phyloP scores from a whole-genome alignment of 2,329 filamentous ascomycete species.

The Meredithiella fracta region DNA sequence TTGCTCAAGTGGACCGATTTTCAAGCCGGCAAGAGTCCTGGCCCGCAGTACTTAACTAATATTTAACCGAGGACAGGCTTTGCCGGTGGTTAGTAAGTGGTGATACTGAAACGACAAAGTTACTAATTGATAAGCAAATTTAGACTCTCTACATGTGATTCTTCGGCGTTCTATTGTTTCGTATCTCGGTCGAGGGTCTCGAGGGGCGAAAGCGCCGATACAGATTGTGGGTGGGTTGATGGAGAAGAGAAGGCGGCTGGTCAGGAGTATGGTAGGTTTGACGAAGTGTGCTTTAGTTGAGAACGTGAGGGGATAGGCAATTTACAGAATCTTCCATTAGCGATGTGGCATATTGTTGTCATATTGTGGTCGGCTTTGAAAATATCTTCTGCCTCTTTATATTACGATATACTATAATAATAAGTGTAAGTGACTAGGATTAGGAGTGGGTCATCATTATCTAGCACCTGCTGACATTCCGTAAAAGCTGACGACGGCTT shows the following conservation, averaged over 20 bases:
- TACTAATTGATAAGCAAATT: neutral
- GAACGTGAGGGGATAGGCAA: neutral
- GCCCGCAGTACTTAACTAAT: too few relatives aligned
- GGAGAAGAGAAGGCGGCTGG: conserved; percentile 2
- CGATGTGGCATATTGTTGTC: neutral
- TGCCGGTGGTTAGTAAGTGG: too few relatives aligned
- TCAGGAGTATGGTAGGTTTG: conserved; percentile 1
- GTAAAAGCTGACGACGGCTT: too few relatives aligned
- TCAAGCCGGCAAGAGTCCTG: too few relatives aligned
- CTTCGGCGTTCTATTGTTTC: conserved; percentile 6
- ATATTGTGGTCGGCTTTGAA: conserved; percentile 8
- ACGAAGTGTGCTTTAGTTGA: conserved; percentile 1
- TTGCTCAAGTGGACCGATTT: neutral
- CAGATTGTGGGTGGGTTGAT: conserved; percentile 10
- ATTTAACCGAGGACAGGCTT: too few relatives aligned
- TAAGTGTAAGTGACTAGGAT: neutral
- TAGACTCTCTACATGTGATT: neutral
- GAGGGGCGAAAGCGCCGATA: conserved; percentile 1
- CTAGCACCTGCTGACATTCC: too few relatives aligned
- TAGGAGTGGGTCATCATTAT: neutral
- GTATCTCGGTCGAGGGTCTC: conserved; percentile 4
- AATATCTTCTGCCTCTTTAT: neutral
- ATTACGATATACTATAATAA: conserved; percentile 2
- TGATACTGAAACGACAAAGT: neutral
- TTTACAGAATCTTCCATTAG: neutral